A percentile compares a stretch with the other conserved stretches of the same genome.
phyloP scores from a whole-genome alignment of 371 early-diverging fungal species.

The Sporodiniella umbellata region DNA sequence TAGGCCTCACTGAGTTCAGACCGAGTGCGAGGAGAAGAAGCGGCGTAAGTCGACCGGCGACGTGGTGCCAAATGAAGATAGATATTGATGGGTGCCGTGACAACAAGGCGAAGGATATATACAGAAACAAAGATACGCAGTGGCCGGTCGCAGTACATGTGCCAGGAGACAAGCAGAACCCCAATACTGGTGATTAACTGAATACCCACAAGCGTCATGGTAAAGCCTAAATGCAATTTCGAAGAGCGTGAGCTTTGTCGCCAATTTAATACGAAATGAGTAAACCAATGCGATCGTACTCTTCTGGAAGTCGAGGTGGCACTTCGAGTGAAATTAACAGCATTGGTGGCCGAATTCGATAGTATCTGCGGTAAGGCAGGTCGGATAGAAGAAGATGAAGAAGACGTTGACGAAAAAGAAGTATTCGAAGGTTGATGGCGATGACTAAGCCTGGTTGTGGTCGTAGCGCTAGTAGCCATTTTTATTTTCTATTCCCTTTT shows the following conservation, averaged over 20 bases:
- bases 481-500: neutral
- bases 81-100: conserved; percentile 37
- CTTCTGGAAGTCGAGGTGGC: conserved; percentile 41
- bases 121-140: conserved; percentile 43
- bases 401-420: conserved; percentile 39
- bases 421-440: conserved; percentile 41
- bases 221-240: conserved; percentile 33
- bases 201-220: conserved; percentile 31
- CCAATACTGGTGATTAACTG: conserved; percentile 33
- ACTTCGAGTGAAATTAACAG: conserved; percentile 40
- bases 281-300: conserved; percentile 50
- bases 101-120: conserved; percentile 36
- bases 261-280: conserved; percentile 46
- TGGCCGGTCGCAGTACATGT: conserved; percentile 48
- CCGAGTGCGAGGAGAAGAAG: conserved; percentile 12
- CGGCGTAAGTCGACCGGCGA: conserved; percentile 20
- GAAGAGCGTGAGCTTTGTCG: conserved; percentile 41
- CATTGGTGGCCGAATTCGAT: conserved; percentile 45
- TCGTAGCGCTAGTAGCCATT: conserved; percentile 1
- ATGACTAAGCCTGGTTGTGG: conserved; percentile 35
- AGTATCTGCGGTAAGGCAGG: conserved; percentile 46
- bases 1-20: conserved; percentile 34
- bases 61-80: conserved; percentile 44
- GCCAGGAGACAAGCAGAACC: conserved; percentile 43
- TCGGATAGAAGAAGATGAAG: conserved; percentile 39